These are phyloP conservation scores for Aspergillus funiculosus DNA, from an alignment of 495 filamentous ascomycete species.

Conservation along the genomic window DNA sequence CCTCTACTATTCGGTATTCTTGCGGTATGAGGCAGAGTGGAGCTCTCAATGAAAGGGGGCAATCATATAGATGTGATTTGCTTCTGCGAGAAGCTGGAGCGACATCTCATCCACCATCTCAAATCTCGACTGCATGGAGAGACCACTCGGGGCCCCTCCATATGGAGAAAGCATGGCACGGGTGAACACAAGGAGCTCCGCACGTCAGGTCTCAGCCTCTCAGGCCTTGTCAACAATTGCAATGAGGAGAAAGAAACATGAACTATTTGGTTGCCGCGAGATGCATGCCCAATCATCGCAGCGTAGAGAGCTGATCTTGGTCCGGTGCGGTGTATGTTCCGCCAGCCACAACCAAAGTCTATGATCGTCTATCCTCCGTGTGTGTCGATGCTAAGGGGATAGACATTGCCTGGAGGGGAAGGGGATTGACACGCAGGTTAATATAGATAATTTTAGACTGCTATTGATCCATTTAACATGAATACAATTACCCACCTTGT, in stretches of 20 bases:
- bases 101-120: no score
- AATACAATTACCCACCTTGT: constrained; percentile 12
- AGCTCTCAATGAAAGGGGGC: constrained; percentile 5
- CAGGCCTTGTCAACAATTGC: not conserved
- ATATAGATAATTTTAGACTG: not conserved
- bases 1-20: not conserved
- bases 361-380: not conserved
- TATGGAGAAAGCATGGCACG: no score
- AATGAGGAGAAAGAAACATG: constrained; percentile 3
- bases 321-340: constrained; percentile 5
- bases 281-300: constrained; percentile 1
- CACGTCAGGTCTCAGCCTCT: constrained; percentile 1
- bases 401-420: not conserved
- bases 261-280: constrained; percentile 3
- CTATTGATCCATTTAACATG: no score
- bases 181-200: constrained; percentile 1
- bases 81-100: constrained; percentile 3
- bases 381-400: constrained; percentile 10
- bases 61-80: constrained; percentile 5
- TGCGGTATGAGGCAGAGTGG: not conserved
- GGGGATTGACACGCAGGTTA: constrained; percentile 7
- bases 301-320: constrained; percentile 5
- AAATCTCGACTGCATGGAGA: no score
- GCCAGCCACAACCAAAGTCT: constrained; percentile 12
- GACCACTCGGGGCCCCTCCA: no score